Conservation (phyloP, 2,329 filamentous ascomycete genomes). For the Trichoderma arundinaceum region DNA sequence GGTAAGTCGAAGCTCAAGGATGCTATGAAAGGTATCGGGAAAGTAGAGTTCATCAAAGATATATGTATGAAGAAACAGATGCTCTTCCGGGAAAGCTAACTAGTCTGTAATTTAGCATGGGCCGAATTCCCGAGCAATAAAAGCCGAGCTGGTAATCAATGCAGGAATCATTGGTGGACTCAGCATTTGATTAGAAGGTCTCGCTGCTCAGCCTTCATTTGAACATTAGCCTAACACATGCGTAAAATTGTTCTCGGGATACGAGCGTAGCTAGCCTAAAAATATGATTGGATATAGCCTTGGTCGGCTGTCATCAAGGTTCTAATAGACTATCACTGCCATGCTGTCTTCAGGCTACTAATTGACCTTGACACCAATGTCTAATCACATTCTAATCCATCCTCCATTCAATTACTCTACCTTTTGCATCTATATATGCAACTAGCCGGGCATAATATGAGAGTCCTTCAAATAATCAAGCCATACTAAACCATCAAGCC, state of each 20-base stretch:
- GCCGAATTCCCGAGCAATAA: constrained; percentile 11
- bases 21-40: background rate
- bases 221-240: too few species aligned
- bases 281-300: too few species aligned
- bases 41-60: background rate
- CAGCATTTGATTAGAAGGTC: too few species aligned
- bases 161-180: background rate
- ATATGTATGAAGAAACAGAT: background rate
- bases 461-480: constrained; percentile 10
- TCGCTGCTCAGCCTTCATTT: background rate
- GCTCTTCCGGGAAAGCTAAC: background rate
- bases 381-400: too few species aligned
- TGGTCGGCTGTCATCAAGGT: too few species aligned
- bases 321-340: too few species aligned
- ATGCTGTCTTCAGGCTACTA: too few species aligned
- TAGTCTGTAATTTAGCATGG: background rate
- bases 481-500: constrained; percentile 9
- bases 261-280: too few species aligned
- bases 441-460: background rate
- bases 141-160: background rate
- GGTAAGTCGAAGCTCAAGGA: background rate
- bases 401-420: too few species aligned
- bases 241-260: too few species aligned
- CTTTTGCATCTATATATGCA: too few species aligned
- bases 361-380: too few species aligned